A percentile compares a stretch with the other conserved stretches of the same genome.
Evolutionary conservation across 345 rosid genomes (phyloP).

Genomic region (Schrenkiella parvula): DNA sequence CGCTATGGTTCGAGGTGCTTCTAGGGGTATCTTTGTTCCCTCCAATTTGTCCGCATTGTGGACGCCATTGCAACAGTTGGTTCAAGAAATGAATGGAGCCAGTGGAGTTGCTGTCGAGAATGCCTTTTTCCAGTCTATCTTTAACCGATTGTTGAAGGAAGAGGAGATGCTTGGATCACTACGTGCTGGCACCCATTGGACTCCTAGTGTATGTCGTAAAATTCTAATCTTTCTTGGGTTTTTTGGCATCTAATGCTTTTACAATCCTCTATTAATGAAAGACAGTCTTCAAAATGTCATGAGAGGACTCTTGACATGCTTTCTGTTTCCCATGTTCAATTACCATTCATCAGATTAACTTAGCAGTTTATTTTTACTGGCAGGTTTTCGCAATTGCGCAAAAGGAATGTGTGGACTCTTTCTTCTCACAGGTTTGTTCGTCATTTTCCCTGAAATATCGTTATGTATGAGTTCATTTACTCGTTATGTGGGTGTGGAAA

Average conservation of each 20-base stretch:
- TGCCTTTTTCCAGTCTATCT: slow-evolving; percentile 82
- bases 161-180: slow-evolving; percentile 87
- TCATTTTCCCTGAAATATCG: not conserved
- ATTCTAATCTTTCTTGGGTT: slow-evolving; percentile 2
- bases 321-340: slow-evolving; percentile 9
- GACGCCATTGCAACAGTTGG: slow-evolving; percentile 72
- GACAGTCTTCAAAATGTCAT: not conserved
- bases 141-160: slow-evolving; percentile 74
- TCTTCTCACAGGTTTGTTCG: slow-evolving; percentile 78
- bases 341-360: not conserved
- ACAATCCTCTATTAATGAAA: not conserved
- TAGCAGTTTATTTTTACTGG: slow-evolving; percentile 1
- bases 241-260: slow-evolving; percentile 5
- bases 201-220: slow-evolving; percentile 68
- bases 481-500: not conserved
- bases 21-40: slow-evolving; percentile 86
- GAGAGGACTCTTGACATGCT: slow-evolving; percentile 2
- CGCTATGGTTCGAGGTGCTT: slow-evolving; percentile 94
- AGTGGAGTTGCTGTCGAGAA: slow-evolving; percentile 74
- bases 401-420: slow-evolving; percentile 87
- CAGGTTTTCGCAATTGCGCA: slow-evolving; percentile 93
- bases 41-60: slow-evolving; percentile 69
- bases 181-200: slow-evolving; percentile 98
- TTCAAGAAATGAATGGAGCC: slow-evolving; percentile 89
- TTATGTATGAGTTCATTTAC: not conserved